Evolutionary conservation across 2,329 filamentous ascomycete genomes (phyloP), one percentile per base, ranked within the genome.

Genomic region (Fusarium subglutinans): DNA sequence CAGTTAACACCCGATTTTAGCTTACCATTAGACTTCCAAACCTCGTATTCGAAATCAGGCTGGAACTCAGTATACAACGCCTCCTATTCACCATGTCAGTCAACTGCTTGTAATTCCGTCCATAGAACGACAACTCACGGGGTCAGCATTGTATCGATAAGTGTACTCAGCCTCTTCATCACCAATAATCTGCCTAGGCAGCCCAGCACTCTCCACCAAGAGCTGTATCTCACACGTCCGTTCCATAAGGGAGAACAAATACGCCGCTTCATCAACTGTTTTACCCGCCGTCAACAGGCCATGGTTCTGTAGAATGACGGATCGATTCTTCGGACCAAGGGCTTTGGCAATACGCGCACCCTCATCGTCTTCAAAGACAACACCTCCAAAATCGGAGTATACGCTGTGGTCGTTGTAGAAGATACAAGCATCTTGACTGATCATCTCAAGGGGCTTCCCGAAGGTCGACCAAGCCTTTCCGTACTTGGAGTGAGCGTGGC

Each of bases 261-360:
- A 92, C 0, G 89, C 89, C 1, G 91, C 91, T 79, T 93, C 91
- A 66, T 93, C 91, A 2, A 93, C 90, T 0, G 90, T 93, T 2
- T 79, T 79, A 2, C 91, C 91, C 0, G 90, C 89, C 0, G 90
- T 92, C 48, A 93, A 78, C 18, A 93, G 79, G 0, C 91, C 91
- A 77, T 93, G 91, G 72, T 93, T 93, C 56, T 89, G 83, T 35
- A 93, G 80, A 37, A 93, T 89, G 64, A 89, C 83, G 1, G 85
- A 88, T 73, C 82, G 88, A 51, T 86, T 86, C 0, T 84, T 80
- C 1, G 78, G 73, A 0, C 91, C 91, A 3, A 93, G 79, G 0
- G 90, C 87, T 33, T 83, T 82, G 0, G 90, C 90, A 54, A 93
- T 86, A 28, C 86, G 83, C 44, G 85, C 80, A 2, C 90, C 90